Conservation (phyloP, 179 eudicot species). For the Spergularia azorica region DNA sequence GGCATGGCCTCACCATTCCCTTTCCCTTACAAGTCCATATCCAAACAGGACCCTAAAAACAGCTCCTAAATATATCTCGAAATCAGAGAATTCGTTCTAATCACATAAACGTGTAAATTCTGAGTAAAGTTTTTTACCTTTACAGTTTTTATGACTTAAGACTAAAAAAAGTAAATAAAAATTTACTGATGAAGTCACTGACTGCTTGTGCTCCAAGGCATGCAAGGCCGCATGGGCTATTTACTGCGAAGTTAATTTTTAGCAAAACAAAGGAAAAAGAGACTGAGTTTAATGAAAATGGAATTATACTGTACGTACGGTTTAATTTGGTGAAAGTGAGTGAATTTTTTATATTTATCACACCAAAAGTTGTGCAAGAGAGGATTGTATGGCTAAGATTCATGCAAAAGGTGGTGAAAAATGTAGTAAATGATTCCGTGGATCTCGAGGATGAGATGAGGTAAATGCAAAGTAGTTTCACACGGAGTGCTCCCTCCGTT, state of each 20-base stretch:
- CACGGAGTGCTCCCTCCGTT: too few species aligned
- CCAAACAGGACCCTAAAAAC: conserved; percentile 12
- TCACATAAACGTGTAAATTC: conserved; percentile 12
- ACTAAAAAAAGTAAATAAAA: not conserved
- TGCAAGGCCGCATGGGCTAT: not conserved
- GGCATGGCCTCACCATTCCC: not conserved
- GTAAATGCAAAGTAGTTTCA: too few species aligned
- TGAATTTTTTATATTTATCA: not conserved
- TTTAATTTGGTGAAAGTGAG: not conserved
- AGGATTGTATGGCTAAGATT: not conserved
- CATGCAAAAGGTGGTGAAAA: too few species aligned
- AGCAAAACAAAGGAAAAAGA: conserved; percentile 7
- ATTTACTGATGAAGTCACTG: not conserved
- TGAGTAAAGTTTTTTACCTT: conserved; percentile 11
- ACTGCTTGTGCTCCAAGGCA: conserved; percentile 10
- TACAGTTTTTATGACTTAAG: not conserved
- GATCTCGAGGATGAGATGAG: too few species aligned
- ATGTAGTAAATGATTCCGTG: too few species aligned
- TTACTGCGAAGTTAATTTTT: not conserved
- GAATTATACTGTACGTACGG: not conserved
- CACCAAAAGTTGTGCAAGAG: too few species aligned
- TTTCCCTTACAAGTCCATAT: conserved; percentile 18
- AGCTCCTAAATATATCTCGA: not conserved
- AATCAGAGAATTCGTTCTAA: not conserved
- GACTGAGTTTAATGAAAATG: not conserved